Base-by-base conservation (phyloP, 2,329 filamentous ascomycete species). In the Cucurbitaria berberidis region DNA sequence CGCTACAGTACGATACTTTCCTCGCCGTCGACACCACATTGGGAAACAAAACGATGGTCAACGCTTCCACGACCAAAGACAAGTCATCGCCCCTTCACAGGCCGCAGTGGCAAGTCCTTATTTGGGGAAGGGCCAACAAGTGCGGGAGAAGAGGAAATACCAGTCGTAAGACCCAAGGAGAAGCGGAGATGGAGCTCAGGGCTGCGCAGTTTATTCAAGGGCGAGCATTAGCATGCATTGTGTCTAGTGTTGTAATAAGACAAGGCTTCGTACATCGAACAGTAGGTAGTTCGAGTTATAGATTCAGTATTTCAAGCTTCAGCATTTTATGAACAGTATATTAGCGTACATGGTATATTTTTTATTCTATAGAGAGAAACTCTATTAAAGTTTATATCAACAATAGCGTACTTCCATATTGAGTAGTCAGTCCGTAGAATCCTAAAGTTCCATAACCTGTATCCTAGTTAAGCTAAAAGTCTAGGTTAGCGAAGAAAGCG, bases 181-280 rank as follows among this genome's bases (percentile, higher is more conserved):
- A 63, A 53, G 41, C 59, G 60, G 27, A 62, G 55, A 32, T 68
- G 65, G 65, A 66, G 64, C 44, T 57, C 54, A 1, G 57, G 65
- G 9, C 22, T 69, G 43, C 59, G 53, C 38, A 64, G 53, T 48
- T 44, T 68, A 43, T 68, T 69, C n/a, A 50, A 57, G 34, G 41
- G 13, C 2, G 30, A 34, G 5, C 30, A 5, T 5, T 34, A 34
- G 15, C 13, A 34, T 30, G 10, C 3, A 30, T 13, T 11, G 9
- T 3, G 3, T 13, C 3, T 30, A 26, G 24, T 5, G 24, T 26
- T 5, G 24, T 26, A 26, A 26, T 9, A 26, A 26, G 24, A 26
- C 24, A 10, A n/a, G n/a, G n/a, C n/a, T n/a, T n/a, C n/a, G n/a
- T n/a, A n/a, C n/a, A n/a, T n/a, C n/a, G n/a, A n/a, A n/a, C n/a